Conservation (phyloP, 2,329 filamentous ascomycete genomes). For the Diaporthe longicolla region DNA sequence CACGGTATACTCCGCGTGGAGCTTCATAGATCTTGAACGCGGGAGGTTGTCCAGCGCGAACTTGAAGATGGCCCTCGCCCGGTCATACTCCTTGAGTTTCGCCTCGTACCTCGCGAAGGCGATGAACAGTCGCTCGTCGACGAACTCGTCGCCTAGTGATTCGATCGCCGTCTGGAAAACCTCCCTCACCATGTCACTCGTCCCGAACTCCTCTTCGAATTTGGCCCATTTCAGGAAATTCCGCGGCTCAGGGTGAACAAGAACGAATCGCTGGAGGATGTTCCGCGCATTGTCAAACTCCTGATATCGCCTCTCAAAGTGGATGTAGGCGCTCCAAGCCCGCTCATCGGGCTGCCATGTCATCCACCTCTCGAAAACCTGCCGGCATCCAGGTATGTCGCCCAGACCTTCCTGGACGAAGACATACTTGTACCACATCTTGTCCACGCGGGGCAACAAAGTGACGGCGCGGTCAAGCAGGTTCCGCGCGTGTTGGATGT, state of each 20-base stretch:
- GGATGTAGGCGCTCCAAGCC: conserved; percentile 96
- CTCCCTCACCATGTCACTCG: conserved; percentile 90
- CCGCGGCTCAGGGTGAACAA: conserved; percentile 92
- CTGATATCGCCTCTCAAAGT: conserved; percentile 94
- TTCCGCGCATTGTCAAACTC: conserved; percentile 92
- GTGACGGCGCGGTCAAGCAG: conserved; percentile 95
- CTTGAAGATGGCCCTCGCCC: conserved; percentile 95
- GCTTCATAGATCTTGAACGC: conserved; percentile 83
- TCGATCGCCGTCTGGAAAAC: conserved; percentile 93
- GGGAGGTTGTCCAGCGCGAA: conserved; percentile 94
- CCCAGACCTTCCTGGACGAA: conserved; percentile 99
- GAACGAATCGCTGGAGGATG: conserved; percentile 91
- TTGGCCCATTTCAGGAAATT: conserved; percentile 99
- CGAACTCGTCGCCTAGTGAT: conserved; percentile 91
- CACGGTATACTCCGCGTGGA: conserved; percentile 95
- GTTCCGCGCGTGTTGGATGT: conserved; percentile 97
- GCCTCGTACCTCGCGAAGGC: conserved; percentile 96
- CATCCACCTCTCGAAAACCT: conserved; percentile 99
- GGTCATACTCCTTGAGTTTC: conserved; percentile 94
- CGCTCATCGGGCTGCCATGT: conserved; percentile 97
- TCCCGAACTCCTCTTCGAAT: conserved; percentile 96
- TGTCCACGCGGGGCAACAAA: conserved; percentile 90
- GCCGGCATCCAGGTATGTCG: conserved; percentile 90
- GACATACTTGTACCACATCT: conserved; percentile 99
- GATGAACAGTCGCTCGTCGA: conserved; percentile 96